A percentile compares a stretch with the other conserved stretches of the same genome.
phyloP scores from a whole-genome alignment of 1,139 yeast species.

The Nakaseomyces uthaithaninus region DNA sequence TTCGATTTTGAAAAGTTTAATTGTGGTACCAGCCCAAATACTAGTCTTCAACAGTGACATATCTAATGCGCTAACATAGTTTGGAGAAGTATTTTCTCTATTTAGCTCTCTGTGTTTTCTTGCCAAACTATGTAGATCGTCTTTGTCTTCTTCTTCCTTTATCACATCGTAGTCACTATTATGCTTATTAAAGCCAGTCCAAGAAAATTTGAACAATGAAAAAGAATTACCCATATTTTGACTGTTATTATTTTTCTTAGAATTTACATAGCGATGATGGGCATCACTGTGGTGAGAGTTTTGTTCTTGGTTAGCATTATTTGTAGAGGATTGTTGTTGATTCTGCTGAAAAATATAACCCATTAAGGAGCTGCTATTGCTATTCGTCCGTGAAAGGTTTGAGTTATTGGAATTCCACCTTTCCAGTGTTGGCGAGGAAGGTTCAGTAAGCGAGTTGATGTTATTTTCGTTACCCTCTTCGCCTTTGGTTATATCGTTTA shows the following conservation, averaged over 20 bases:
- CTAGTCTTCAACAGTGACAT: constrained; percentile 28
- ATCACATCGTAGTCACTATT: constrained; percentile 11
- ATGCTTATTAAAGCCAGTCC: constrained; percentile 26
- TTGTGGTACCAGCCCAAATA: constrained; percentile 58
- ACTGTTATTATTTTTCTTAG: constrained; percentile 10
- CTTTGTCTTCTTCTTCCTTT: constrained; percentile 8
- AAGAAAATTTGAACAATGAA: constrained; percentile 27
- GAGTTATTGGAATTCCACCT: constrained; percentile 25
- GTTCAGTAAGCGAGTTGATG: neutral
- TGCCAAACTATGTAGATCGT: neutral
- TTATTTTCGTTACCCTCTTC: neutral
- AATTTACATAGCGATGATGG: constrained; percentile 1
- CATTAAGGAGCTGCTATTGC: constrained; percentile 24
- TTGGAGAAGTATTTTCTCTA: constrained; percentile 9
- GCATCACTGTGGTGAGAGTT: neutral
- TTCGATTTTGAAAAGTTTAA: constrained; percentile 54
- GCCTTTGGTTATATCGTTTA: neutral
- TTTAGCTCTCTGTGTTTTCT: neutral
- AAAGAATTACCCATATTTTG: constrained; percentile 1
- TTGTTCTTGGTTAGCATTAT: neutral
- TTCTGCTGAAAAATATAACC: constrained; percentile 16
- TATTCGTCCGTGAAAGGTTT: constrained; percentile 25
- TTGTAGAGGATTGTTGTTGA: neutral
- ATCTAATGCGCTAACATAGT: constrained; percentile 13
- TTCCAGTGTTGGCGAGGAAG: constrained; percentile 13